Evolutionary conservation across 192 early-diverging fungal species (phyloP).

Genomic region (Ambispora gerdemannii): DNA sequence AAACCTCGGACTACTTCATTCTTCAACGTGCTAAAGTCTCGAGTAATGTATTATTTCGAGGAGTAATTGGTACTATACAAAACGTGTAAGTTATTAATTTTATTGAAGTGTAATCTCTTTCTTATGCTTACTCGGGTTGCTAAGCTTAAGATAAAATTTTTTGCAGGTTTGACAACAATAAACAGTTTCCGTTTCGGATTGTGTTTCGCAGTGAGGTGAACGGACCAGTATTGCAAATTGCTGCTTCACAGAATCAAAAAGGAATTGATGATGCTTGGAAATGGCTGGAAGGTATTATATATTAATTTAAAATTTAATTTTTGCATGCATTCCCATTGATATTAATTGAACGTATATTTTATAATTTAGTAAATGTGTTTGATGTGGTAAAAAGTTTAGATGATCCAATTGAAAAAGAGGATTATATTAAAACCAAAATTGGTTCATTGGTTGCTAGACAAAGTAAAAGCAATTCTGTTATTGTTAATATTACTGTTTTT

Average conservation of each 20-base stretch:
- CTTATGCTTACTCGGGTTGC: too few species aligned
- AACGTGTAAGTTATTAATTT: conserved; percentile 68
- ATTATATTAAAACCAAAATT: conserved; percentile 89
- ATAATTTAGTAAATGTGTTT: too few species aligned
- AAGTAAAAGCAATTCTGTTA: conserved; percentile 43
- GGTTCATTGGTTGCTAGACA: conserved; percentile 77
- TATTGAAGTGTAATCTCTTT: too few species aligned
- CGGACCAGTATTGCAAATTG: conserved; percentile 72
- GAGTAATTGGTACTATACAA: conserved; percentile 85
- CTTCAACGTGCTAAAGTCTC: conserved; percentile 65
- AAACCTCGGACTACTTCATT: conserved; percentile 59
- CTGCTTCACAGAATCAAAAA: conserved; percentile 77
- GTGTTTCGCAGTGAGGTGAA: conserved; percentile 62
- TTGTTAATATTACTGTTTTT: conserved; percentile 6
- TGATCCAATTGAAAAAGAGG: conserved; percentile 73
- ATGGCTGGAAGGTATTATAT: conserved; percentile 83
- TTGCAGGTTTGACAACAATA: conserved; percentile 90
- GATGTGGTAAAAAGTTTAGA: conserved; percentile 71
- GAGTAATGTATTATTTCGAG: conserved; percentile 59
- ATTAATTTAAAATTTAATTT: too few species aligned
- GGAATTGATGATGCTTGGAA: conserved; percentile 86
- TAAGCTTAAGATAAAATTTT: too few species aligned
- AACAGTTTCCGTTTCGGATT: conserved; percentile 89
- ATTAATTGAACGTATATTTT: too few species aligned
- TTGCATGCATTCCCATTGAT: too few species aligned